Base-by-base conservation (phyloP, 2,329 filamentous ascomycete species). In the Ilyonectria sp. region DNA sequence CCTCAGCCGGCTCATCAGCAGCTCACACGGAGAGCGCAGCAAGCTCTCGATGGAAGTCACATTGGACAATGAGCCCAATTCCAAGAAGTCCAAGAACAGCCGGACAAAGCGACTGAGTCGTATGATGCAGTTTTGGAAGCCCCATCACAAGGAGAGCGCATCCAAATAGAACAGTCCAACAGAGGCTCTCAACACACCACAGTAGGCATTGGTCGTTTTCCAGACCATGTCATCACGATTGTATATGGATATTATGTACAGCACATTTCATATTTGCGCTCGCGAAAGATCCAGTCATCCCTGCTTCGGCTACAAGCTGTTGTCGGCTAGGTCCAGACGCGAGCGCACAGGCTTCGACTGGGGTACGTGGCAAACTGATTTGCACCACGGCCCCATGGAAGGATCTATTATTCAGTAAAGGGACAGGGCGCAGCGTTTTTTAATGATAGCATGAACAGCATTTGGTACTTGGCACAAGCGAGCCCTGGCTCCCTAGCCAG, bases 51-150 rank as follows among this genome's bases (percentile, higher is more conserved):
- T 91, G 74, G 92, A 93, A 76, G 88, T 92, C 52, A 84, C 86
- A 6, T 75, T 84, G 68, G 88, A 90, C 50, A 84, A 81, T 46
- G 86, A 90, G n/a, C 76, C 82, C 0, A 88, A 89, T 35, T 70
- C 65, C 37, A 89, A 88, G 75, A 88, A 86, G 83, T 73, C 78
- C 8, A 90, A 89, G 78, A 76, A 74, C 26, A 93, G 91, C 84
- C 92, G 90, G 78, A 84, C 89, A 43, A 93, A 90, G 78, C 87
- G 92, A 33, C 81, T 94, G 43, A 92, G 93, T 77, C 91, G 92
- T 58, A 86, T 94, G 83, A 90, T 94, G 86, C 90, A 92, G 74
- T 95, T 95, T 79, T 95, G 92, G 92, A 93, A 92, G 80, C 84
- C 86, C 10, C 40, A 43, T 19, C 90, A 86, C 75, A 86, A 86